phyloP scores from a whole-genome alignment of 257 asterid genomes.

The Rubia yunnanensis region DNA sequence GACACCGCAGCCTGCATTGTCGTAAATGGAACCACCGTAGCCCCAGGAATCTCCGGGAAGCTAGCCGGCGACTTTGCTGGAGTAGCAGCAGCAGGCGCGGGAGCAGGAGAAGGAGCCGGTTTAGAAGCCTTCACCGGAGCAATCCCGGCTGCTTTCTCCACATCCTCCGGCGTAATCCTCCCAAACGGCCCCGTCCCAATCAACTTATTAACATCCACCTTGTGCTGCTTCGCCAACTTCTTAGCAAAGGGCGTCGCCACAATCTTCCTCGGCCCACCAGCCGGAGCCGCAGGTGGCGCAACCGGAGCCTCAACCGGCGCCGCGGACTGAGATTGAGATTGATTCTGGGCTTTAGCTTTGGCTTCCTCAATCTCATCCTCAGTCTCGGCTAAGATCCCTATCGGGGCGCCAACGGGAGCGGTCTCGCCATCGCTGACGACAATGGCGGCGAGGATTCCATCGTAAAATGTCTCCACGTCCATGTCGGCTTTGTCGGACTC shows the following conservation, averaged over 20 bases:
- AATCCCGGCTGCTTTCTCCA: conserved; percentile 85
- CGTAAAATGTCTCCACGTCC: conserved; percentile 79
- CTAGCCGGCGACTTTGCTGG: conserved; percentile 25
- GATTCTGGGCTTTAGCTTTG: conserved; percentile 43
- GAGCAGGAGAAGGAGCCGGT: conserved; percentile 20
- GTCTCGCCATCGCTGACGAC: conserved; percentile 66
- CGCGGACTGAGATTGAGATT: conserved; percentile 19
- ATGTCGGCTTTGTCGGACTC: conserved; percentile 83
- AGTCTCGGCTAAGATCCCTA: conserved; percentile 60
- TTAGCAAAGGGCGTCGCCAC: conserved; percentile 81
- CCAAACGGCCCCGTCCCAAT: conserved; percentile 85
- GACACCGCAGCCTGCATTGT: conserved; percentile 81
- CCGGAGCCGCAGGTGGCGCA: conserved; percentile 23
- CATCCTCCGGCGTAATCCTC: conserved; percentile 77
- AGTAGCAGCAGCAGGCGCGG: conserved; percentile 26
- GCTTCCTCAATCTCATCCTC: conserved; percentile 58
- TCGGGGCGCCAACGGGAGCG: conserved; percentile 66
- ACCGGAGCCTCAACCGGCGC: conserved; percentile 14
- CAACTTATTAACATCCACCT: conserved; percentile 54
- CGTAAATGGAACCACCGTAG: conserved; percentile 59
- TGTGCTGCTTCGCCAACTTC: conserved; percentile 78
- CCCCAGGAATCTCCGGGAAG: conserved; percentile 56
- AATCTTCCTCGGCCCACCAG: conserved; percentile 36
- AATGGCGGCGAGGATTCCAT: conserved; percentile 64
- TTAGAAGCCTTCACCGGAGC: conserved; percentile 29